Conservation (phyloP, 2,329 filamentous ascomycete genomes). For the Phoma sp. region DNA sequence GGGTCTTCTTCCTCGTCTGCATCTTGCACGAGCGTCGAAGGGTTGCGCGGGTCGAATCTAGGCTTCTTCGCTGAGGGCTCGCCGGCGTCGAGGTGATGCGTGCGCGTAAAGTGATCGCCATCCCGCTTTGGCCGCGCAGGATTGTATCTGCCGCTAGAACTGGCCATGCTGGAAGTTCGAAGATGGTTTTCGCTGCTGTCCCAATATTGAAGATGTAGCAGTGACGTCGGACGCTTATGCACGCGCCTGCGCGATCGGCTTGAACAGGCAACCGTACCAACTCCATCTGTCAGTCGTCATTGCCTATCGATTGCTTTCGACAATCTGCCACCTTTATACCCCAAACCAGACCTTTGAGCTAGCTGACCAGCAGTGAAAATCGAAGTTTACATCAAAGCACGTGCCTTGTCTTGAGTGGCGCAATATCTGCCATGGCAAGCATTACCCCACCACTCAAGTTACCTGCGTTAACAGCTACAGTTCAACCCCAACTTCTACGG, state of each 20-base stretch:
- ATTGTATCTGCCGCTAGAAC: slow-evolving; percentile 35
- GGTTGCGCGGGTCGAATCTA: slow-evolving; percentile 93
- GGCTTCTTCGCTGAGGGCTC: slow-evolving; percentile 72
- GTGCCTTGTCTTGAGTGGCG: not conserved
- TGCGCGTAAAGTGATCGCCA: slow-evolving; percentile 79
- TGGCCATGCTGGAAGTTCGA: slow-evolving; percentile 29
- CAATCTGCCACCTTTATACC: slow-evolving; percentile 5
- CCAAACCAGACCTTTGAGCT: not conserved
- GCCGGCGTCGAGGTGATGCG: slow-evolving; percentile 67
- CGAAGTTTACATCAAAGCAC: not conserved
- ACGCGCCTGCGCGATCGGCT: slow-evolving; percentile 24
- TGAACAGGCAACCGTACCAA: slow-evolving; percentile 27
- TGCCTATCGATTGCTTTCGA: slow-evolving; percentile 13
- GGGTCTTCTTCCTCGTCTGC: slow-evolving; percentile 75
- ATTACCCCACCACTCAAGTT: slow-evolving; percentile 27
- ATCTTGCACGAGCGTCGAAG: slow-evolving; percentile 86
- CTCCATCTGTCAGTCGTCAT: slow-evolving; percentile 26
- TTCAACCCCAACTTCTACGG: slow-evolving; percentile 57
- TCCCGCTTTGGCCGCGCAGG: slow-evolving; percentile 81
- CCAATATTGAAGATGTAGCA: not conserved
- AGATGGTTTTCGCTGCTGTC: not conserved
- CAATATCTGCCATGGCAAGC: slow-evolving; percentile 40
- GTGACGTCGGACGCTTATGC: slow-evolving; percentile 19
- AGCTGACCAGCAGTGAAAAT: not conserved
- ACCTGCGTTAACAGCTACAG: slow-evolving; percentile 33